phyloP scores from a whole-genome alignment of 2,329 filamentous ascomycete genomes.

The Cladosporium austrohemisphaericum region DNA sequence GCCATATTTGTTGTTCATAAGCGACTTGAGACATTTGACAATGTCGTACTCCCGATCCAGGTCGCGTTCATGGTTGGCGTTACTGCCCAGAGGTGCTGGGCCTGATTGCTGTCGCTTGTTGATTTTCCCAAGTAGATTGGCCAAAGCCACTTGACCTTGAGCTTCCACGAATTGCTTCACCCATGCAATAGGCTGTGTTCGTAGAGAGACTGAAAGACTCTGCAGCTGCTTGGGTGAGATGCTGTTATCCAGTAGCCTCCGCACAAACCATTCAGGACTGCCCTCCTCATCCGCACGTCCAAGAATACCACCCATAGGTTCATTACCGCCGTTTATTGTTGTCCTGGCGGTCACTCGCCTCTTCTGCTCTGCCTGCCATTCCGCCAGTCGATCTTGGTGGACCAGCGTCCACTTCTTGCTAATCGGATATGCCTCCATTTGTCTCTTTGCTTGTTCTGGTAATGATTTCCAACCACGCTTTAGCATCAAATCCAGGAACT shows the following conservation, averaged over 20 bases:
- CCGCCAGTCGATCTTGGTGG: slow-evolving; percentile 88
- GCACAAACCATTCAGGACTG: slow-evolving; percentile 96
- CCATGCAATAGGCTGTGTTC: slow-evolving; percentile 96
- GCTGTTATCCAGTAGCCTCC: slow-evolving; percentile 92
- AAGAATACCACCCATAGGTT: slow-evolving; percentile 57
- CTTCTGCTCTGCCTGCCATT: slow-evolving; percentile 93
- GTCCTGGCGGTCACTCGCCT: slow-evolving; percentile 69
- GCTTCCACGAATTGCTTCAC: slow-evolving; percentile 95
- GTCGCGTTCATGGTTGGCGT: slow-evolving; percentile 65
- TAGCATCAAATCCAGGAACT: slow-evolving; percentile 92
- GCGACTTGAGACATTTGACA: slow-evolving; percentile 90
- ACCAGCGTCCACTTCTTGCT: slow-evolving; percentile 97
- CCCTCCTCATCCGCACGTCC: slow-evolving; percentile 88
- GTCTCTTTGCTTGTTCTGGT: slow-evolving; percentile 86
- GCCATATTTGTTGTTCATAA: slow-evolving; percentile 99
- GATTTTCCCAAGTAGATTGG: slow-evolving; percentile 88
- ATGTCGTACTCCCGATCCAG: slow-evolving; percentile 94
- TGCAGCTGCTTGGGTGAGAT: slow-evolving; percentile 88
- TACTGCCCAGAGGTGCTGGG: slow-evolving; percentile 58
- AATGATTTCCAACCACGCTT: slow-evolving; percentile 97
- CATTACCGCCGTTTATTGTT: slow-evolving; percentile 57
- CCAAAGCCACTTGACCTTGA: slow-evolving; percentile 92
- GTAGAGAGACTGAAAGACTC: slow-evolving; percentile 87
- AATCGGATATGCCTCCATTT: slow-evolving; percentile 94
- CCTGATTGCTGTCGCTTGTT: slow-evolving; percentile 80